Conservation (phyloP, 2,329 filamentous ascomycete species). For the Zasmidium citrigriseum region DNA sequence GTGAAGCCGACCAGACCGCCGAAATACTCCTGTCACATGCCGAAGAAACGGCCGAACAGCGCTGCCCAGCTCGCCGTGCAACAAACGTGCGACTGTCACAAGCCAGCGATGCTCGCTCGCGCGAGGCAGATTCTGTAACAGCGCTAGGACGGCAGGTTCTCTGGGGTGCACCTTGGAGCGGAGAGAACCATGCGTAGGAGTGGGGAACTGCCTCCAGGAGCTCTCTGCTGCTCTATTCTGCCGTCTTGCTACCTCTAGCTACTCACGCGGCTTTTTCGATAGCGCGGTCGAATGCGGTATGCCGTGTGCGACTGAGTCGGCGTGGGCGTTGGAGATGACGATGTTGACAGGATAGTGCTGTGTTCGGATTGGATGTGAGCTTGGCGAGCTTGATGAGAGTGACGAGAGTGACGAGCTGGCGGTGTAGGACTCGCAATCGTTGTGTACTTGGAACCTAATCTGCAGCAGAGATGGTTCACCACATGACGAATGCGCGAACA, state of each 20-base stretch:
- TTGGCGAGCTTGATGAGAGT: slow-evolving; percentile 4
- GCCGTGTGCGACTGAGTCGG: background rate
- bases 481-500: background rate
- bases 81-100: slow-evolving; percentile 3
- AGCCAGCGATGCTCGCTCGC: background rate
- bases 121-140: background rate
- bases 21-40: background rate
- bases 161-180: background rate
- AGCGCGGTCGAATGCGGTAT: background rate
- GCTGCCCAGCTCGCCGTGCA: background rate
- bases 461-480: too few species aligned
- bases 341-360: background rate
- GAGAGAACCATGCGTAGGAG: background rate
- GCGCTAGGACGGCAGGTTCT: background rate
- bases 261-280: background rate
- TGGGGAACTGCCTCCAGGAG: background rate
- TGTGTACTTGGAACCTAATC: too few species aligned
- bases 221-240: background rate
- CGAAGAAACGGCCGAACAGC: background rate
- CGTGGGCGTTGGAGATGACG: background rate
- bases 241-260: background rate
- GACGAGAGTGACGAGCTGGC: background rate
- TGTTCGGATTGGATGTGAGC: background rate
- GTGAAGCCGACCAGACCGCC: background rate
- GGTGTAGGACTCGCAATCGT: background rate